These are phyloP conservation scores for Aspergillus amoenus DNA, from an alignment of 2,329 filamentous ascomycete species.

Conservation along the genomic window DNA sequence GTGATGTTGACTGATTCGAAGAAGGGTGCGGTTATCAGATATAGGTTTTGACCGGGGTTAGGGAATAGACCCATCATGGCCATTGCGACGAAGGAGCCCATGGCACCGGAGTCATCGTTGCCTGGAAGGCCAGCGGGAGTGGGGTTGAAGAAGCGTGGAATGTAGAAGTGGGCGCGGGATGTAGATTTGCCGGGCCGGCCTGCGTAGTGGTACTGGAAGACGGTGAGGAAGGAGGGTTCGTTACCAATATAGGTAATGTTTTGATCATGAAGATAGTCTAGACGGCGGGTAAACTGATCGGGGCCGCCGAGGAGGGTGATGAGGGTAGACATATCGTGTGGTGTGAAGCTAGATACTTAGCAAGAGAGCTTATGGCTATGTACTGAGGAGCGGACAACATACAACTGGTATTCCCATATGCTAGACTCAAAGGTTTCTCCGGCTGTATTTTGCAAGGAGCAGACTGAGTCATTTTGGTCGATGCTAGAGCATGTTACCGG, in stretches of 20 bases:
- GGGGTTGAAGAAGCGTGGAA: constrained; percentile 60
- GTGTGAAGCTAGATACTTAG: constrained; percentile 55
- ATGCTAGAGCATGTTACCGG: constrained; percentile 55
- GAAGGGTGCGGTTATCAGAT: constrained; percentile 66
- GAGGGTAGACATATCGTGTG: constrained; percentile 53
- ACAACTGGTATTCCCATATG: constrained; percentile 46
- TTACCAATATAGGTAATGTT: constrained; percentile 67
- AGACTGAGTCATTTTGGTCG: constrained; percentile 44
- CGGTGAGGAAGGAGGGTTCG: constrained; percentile 61
- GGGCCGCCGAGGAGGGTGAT: constrained; percentile 61
- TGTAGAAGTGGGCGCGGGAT: constrained; percentile 60
- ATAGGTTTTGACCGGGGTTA: constrained; percentile 66
- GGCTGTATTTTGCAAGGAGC: constrained; percentile 34
- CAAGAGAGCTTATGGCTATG: constrained; percentile 39
- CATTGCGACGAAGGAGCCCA: constrained; percentile 66
- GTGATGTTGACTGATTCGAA: constrained; percentile 62
- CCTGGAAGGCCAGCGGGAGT: constrained; percentile 61
- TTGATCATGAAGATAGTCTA: constrained; percentile 64
- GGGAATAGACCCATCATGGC: constrained; percentile 70
- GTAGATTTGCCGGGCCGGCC: constrained; percentile 57
- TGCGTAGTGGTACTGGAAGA: constrained; percentile 70
- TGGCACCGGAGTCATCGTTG: constrained; percentile 69
- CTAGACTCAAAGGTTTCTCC: constrained; percentile 36
- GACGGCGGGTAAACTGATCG: constrained; percentile 54
- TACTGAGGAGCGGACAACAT: constrained; percentile 49